Evolutionary conservation across 225 moss, liverwort and hornwort species (phyloP).

Genomic region (Pseudoscleropodium purum): DNA sequence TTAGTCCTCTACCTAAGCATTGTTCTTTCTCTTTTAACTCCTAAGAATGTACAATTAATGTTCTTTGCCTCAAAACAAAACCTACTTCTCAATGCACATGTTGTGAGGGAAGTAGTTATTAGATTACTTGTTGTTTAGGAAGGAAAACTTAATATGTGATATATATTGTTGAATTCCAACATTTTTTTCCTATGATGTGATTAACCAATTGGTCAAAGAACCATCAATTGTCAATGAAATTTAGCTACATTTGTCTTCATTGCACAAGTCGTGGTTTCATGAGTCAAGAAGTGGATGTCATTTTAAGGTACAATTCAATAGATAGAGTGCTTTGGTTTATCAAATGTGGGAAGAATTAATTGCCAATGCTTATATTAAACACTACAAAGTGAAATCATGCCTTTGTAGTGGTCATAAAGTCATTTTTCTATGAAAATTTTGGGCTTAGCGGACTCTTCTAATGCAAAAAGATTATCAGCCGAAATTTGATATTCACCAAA

Average conservation of each 20-base stretch:
- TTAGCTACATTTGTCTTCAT: background rate
- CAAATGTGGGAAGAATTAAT: background rate
- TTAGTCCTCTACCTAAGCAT: background rate
- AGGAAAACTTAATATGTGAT: background rate
- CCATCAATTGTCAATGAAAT: background rate
- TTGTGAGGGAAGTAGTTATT: background rate
- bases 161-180: background rate
- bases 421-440: background rate
- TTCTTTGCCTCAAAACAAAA: background rate
- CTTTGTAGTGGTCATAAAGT: background rate
- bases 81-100: background rate
- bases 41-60: background rate
- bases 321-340: fast-evolving
- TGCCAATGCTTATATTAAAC: background rate
- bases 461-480: background rate
- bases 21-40: background rate
- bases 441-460: fast-evolving
- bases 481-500: background rate
- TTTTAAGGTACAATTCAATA: background rate
- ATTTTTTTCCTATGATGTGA: background rate
- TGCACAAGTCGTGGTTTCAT: too few species aligned
- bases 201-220: background rate
- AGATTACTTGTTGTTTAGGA: background rate
- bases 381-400: background rate
- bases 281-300: background rate